Evolutionary conservation across 495 filamentous ascomycete genomes (phyloP), one percentile per base, ranked within the genome.

Genomic region (Aspergillus haitiensis): DNA sequence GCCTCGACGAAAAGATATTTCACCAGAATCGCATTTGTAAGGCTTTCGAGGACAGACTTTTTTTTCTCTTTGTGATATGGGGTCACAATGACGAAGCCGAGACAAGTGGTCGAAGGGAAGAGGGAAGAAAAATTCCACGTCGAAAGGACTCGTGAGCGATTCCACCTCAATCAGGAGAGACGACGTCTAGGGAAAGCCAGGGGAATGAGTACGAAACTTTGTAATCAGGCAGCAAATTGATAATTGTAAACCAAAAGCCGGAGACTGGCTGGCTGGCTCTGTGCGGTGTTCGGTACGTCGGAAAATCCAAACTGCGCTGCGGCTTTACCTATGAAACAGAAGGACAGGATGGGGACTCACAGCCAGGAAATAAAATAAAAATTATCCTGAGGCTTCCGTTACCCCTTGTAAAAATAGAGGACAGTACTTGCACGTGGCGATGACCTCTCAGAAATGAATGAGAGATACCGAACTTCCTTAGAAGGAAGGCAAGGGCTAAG

Each of bases 11-110:
- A 46, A n/a, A 50, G 53, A 45, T 66, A 57, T 74, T 70, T 52
- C 67, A 58, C 68, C 61, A 70, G 48, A 61, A 69, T 71, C 63
- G 72, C 73, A 74, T 73, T 53, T 59, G 59, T 66, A 60, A 40
- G 44, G 40, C 10, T 27, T 27, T 27, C 3, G 21, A 27, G 21
- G 21, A 27, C 21, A 27, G 21, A 1, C 3, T 27, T 27, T 27
- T 27, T 27, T 27, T 27, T 27, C 21, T 27, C 21, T 27, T 27
- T 27, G 21, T 27, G 21, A 27, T 27, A 27, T 27, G 1, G 21
- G 21, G 21, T 27, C 21, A 27, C 15, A 32, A n/a, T n/a, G 34
- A 50, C 50, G 36, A 51, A 37, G 50, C 31, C 18, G 51, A 58
- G 16, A 27, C 21, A 27, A 27, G 21, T 27, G 21, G 55, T 46